Conservation (phyloP, 2,329 filamentous ascomycete genomes). For the Penicillium sp. region DNA sequence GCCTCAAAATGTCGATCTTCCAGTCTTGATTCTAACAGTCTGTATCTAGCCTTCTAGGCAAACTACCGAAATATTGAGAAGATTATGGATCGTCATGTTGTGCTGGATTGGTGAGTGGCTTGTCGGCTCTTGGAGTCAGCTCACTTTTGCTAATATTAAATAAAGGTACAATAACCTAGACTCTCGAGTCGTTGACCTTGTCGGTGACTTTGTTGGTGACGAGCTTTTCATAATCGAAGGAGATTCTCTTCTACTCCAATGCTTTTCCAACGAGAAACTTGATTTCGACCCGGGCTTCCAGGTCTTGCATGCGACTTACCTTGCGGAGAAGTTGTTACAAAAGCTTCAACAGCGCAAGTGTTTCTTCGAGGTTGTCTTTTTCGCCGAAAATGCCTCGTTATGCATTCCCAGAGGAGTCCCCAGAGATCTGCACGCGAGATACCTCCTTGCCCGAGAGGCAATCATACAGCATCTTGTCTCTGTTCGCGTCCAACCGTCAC, state of each 20-base stretch:
- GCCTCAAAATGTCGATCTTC: too few relatives aligned
- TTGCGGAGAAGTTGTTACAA: constrained; percentile 57
- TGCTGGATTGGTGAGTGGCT: background rate
- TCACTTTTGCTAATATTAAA: background rate
- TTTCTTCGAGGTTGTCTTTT: constrained; percentile 64
- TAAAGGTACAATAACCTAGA: constrained; percentile 19
- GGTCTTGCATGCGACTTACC: constrained; percentile 60
- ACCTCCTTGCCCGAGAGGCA: constrained; percentile 53
- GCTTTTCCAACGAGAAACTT: constrained; percentile 53
- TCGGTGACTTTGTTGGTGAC: constrained; percentile 66
- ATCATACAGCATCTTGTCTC: constrained; percentile 56
- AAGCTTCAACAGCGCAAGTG: constrained; percentile 56
- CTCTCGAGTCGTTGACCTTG: constrained; percentile 52
- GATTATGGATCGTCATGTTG: background rate
- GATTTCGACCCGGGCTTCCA: constrained; percentile 60
- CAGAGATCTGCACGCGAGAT: constrained; percentile 41
- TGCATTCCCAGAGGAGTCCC: constrained; percentile 46
- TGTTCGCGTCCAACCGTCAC: constrained; percentile 34
- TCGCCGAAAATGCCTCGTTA: constrained; percentile 45
- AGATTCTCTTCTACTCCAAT: constrained; percentile 60
- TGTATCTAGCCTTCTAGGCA: background rate
- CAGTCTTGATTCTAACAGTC: background rate
- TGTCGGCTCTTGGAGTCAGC: background rate
- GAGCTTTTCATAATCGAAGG: constrained; percentile 66
- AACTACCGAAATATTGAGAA: background rate